Conservation (phyloP, 2,329 filamentous ascomycete species). For the Aspergillus ibericus region DNA sequence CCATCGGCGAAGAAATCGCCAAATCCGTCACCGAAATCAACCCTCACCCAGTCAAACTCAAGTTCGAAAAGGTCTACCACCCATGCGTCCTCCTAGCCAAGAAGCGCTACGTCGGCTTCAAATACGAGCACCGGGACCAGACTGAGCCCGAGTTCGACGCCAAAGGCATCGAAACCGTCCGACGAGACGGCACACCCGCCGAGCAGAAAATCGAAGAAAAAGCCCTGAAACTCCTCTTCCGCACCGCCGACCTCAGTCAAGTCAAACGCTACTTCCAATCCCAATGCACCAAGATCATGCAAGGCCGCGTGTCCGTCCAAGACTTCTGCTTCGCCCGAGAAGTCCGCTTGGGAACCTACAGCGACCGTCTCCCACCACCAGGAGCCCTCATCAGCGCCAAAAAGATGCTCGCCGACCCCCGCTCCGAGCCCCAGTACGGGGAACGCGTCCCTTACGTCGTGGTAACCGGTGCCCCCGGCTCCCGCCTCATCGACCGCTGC, state of each 20-base stretch:
- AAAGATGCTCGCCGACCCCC: slow-evolving; percentile 80
- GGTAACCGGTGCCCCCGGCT: slow-evolving; percentile 80
- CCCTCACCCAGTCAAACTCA: slow-evolving; percentile 87
- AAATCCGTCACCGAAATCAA: slow-evolving; percentile 85
- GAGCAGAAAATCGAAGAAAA: slow-evolving; percentile 97
- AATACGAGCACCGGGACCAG: slow-evolving; percentile 80
- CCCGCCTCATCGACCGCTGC: slow-evolving; percentile 82
- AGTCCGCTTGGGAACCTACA: slow-evolving; percentile 86
- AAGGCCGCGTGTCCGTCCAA: slow-evolving; percentile 80
- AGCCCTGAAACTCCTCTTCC: slow-evolving; percentile 82
- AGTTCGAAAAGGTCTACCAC: slow-evolving; percentile 98
- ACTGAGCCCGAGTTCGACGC: slow-evolving; percentile 86
- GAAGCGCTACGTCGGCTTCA: slow-evolving; percentile 97
- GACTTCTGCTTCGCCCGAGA: slow-evolving; percentile 96
- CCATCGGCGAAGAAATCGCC: slow-evolving; percentile 89
- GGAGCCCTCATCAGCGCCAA: slow-evolving; percentile 86
- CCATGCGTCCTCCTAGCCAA: slow-evolving; percentile 93
- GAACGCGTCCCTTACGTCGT: slow-evolving; percentile 96
- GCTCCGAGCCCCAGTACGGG: slow-evolving; percentile 89
- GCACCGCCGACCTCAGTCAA: slow-evolving; percentile 81
- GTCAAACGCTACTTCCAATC: slow-evolving; percentile 87
- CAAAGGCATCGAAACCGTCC: slow-evolving; percentile 96
- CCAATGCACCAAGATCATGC: slow-evolving; percentile 92
- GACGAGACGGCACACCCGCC: slow-evolving; percentile 88
- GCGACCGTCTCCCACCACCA: slow-evolving; percentile 74